These are phyloP conservation scores for Chondrostereum purpureum DNA, from an alignment of 1,284 basidiomycete genomes.

Conservation along the genomic window DNA sequence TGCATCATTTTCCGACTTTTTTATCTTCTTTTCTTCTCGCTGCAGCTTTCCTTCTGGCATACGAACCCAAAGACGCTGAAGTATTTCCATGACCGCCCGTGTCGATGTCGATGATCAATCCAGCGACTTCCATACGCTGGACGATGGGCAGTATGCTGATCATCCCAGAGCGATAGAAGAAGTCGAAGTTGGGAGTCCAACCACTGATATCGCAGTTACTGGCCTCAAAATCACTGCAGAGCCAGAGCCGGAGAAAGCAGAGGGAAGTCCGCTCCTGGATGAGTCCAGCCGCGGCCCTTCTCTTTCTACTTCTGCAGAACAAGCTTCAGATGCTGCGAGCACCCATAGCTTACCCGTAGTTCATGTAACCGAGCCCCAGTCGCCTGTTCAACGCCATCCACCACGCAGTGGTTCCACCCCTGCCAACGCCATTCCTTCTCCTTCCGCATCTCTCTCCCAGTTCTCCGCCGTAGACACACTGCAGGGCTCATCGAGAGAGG, in stretches of 20 bases:
- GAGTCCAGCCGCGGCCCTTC: slow-evolving; percentile 21
- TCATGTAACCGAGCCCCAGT: slow-evolving; percentile 36
- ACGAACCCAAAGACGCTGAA: background rate
- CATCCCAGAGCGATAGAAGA: slow-evolving; percentile 18
- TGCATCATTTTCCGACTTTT: background rate
- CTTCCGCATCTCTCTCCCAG: slow-evolving; percentile 19
- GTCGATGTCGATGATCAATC: slow-evolving; percentile 28
- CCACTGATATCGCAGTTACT: slow-evolving; percentile 24
- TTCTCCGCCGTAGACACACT: slow-evolving; percentile 22
- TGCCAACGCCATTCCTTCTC: slow-evolving; percentile 19
- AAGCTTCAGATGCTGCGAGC: slow-evolving; percentile 41
- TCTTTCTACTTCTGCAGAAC: slow-evolving; percentile 28
- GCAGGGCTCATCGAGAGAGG: slow-evolving; percentile 20
- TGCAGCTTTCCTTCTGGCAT: too few relatives aligned
- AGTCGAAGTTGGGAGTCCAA: slow-evolving; percentile 21
- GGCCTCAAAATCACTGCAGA: slow-evolving; percentile 1
- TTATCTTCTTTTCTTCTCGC: too few relatives aligned
- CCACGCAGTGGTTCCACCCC: slow-evolving; percentile 19
- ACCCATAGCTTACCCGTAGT: slow-evolving; percentile 52
- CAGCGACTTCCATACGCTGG: slow-evolving; percentile 32
- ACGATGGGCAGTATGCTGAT: slow-evolving; percentile 24
- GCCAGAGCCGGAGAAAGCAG: background rate
- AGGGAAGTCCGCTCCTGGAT: slow-evolving; percentile 14
- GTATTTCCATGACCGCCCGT: slow-evolving; percentile 18
- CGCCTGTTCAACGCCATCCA: slow-evolving; percentile 17